Evolutionary conservation across 352 stramenopile species (phyloP), one percentile per base, ranked within the genome.

Genomic region (Phytophthora syringae): DNA sequence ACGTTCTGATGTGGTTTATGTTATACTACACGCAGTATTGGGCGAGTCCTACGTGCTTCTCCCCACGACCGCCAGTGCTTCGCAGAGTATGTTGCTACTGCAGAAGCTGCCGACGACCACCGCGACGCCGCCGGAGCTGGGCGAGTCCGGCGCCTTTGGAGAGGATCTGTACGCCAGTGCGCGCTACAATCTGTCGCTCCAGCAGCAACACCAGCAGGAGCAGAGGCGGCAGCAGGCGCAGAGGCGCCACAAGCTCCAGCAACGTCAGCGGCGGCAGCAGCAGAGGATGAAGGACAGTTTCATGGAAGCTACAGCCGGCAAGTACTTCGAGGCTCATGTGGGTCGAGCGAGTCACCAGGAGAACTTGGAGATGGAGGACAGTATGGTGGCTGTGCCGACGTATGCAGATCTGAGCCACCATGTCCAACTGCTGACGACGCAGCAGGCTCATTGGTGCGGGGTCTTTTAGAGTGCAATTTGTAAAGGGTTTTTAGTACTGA

Each of bases 11-110:
- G 18, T 62, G 12, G 25, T 20, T 13, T 56, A 62, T 21, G 9
- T 3, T 24, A 11, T 25, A 5, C 20, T 25, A 45, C 21, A 54
- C 12, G 63, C 64, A 59, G 76, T 78, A 45, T 64, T 93, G 40
- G 82, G 82, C 50, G 84, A 93, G 59, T 90, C 80, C 0, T 93
- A 93, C 39, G 84, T 93, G 60, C 72, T 93, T 50, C 77, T 93
- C 21, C 84, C 84, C 27, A 88, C 27, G 9, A 32, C 83, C 18
- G 78, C 79, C 15, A 82, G 79, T 51, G 86, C 80, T 6, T 87
- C 78, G 22, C 74, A 79, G 43, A 84, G 76, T 37, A 80, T 88
- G 76, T 64, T 88, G 60, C 52, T 84, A 15, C 44, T 80, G 42
- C 76, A 83, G 39, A 80, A 80, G 54, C 47, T 75, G 24, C 64